phyloP scores from a whole-genome alignment of 2,329 filamentous ascomycete genomes.

The Hypoxylon sp. region DNA sequence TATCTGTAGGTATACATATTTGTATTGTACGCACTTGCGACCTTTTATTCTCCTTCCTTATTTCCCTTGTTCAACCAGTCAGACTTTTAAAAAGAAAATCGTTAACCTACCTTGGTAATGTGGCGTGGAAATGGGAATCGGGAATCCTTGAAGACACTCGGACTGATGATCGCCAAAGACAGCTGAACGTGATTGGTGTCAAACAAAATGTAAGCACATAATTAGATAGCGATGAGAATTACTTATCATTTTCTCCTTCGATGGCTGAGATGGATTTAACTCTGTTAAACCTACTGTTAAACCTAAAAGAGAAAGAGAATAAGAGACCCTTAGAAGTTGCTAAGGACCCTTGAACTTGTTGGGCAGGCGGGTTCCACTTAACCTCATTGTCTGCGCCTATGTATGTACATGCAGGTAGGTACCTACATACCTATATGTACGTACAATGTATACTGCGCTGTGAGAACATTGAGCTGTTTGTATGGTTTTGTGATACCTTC shows the following conservation, averaged over 20 bases:
- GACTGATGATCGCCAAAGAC: slow-evolving; percentile 13
- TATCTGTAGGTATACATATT: slow-evolving; percentile 9
- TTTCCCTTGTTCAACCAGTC: neutral
- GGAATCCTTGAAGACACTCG: neutral
- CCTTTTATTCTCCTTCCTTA: neutral
- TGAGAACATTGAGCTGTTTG: too few relatives aligned
- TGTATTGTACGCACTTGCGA: slow-evolving; percentile 6
- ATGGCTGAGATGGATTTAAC: neutral
- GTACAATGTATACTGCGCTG: neutral
- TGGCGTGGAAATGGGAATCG: slow-evolving; percentile 16
- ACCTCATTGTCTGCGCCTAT: slow-evolving; percentile 1
- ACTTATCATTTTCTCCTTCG: neutral
- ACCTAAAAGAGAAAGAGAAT: slow-evolving; percentile 3
- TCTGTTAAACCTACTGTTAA: neutral
- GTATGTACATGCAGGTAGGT: too few relatives aligned
- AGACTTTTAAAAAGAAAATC: slow-evolving; percentile 13
- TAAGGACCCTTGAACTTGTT: slow-evolving; percentile 18
- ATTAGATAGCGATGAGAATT: slow-evolving; percentile 1
- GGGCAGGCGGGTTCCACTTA: slow-evolving; percentile 18
- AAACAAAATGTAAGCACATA: slow-evolving; percentile 21
- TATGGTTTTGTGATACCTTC: slow-evolving; percentile 13
- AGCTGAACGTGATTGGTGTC: slow-evolving; percentile 23
- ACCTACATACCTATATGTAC: too few relatives aligned
- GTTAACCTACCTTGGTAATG: slow-evolving; percentile 23
- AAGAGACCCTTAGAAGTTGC: neutral